These are phyloP conservation scores for Leptodontidium sp. DNA, from an alignment of 2,329 filamentous ascomycete genomes.

Conservation along the genomic window DNA sequence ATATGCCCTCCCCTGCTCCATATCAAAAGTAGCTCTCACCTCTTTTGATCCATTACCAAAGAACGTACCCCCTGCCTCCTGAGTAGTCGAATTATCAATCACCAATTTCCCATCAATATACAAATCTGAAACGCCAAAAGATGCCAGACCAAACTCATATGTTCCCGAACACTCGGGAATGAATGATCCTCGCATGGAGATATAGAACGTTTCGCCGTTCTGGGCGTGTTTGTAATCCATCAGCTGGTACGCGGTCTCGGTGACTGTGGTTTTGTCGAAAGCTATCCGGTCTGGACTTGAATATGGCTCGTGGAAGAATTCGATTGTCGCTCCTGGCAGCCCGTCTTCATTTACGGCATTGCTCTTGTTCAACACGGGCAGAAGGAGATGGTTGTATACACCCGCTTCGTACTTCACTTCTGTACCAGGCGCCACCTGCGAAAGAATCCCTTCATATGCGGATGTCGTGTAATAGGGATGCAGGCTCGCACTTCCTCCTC, in stretches of 20 bases:
- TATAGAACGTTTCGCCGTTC: slow-evolving; percentile 11
- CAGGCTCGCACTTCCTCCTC: slow-evolving; percentile 48
- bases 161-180: slow-evolving; percentile 31
- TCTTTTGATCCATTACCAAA: slow-evolving; percentile 36
- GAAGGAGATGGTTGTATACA: slow-evolving; percentile 2
- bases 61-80: slow-evolving; percentile 41
- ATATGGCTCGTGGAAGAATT: slow-evolving; percentile 17
- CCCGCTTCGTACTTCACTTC: slow-evolving; percentile 12
- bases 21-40: slow-evolving; percentile 36
- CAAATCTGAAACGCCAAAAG: slow-evolving; percentile 48
- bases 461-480: slow-evolving; percentile 46
- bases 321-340: background rate
- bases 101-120: slow-evolving; percentile 46
- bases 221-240: slow-evolving; percentile 20
- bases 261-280: slow-evolving; percentile 8
- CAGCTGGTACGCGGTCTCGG: slow-evolving; percentile 6
- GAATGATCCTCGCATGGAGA: slow-evolving; percentile 33
- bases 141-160: slow-evolving; percentile 48
- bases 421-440: slow-evolving; percentile 38
- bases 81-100: slow-evolving; percentile 39
- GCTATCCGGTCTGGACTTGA: background rate
- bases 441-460: slow-evolving; percentile 39
- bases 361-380: slow-evolving; percentile 10
- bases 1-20: slow-evolving; percentile 45
- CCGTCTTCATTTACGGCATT: slow-evolving; percentile 4